phyloP scores from a whole-genome alignment of 345 rosid species.

The Salix koriyanagi region DNA sequence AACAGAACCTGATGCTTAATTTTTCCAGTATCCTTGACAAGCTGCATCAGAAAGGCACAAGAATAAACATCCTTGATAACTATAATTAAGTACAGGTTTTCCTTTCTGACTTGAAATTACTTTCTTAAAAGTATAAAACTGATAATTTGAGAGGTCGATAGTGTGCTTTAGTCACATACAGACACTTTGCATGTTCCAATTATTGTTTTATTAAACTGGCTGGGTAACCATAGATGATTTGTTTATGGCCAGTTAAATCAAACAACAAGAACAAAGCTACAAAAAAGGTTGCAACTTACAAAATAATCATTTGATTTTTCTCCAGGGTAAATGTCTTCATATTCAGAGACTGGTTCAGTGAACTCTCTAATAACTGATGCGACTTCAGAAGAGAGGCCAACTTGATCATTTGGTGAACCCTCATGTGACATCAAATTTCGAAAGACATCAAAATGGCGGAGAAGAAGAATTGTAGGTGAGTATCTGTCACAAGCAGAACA shows the following conservation, averaged over 20 bases:
- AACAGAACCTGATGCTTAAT: constrained; percentile 57
- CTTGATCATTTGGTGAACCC: constrained; percentile 68
- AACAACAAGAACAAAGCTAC: not conserved
- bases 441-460: constrained; percentile 86
- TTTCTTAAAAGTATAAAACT: not conserved
- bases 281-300: constrained; percentile 43
- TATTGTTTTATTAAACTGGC: not conserved
- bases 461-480: constrained; percentile 78
- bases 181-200: not conserved
- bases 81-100: not conserved
- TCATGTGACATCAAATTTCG: constrained; percentile 63
- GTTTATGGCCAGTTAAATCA: not conserved
- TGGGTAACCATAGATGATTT: not conserved
- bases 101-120: not conserved
- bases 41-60: constrained; percentile 32
- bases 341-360: constrained; percentile 59
- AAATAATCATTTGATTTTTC: constrained; percentile 39
- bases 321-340: constrained; percentile 40
- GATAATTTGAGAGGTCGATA: not conserved
- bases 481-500: constrained; percentile 47
- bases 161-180: not conserved
- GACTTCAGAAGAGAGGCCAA: constrained; percentile 69
- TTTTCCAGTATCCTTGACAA: constrained; percentile 31
- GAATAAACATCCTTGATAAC: constrained; percentile 9
- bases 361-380: constrained; percentile 82